These are phyloP conservation scores for Candida anglica DNA, from an alignment of 805 yeast species.

Conservation along the genomic window DNA sequence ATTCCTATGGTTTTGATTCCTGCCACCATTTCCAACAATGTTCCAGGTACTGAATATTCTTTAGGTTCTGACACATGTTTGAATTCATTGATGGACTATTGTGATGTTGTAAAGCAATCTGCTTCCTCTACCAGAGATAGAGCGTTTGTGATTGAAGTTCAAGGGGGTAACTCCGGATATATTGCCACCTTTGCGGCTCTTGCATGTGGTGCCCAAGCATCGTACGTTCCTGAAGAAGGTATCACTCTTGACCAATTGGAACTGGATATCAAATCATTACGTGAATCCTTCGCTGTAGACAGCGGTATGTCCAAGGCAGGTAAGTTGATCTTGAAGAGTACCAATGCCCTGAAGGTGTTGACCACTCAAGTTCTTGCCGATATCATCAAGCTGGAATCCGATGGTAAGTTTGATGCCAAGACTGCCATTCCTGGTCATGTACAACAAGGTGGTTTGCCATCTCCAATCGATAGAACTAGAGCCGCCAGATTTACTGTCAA, in stretches of 20 bases:
- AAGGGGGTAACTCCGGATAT: slow-evolving; percentile 96
- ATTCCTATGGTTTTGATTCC: slow-evolving; percentile 94
- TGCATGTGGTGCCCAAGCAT: slow-evolving; percentile 87
- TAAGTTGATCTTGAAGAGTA: slow-evolving; percentile 78
- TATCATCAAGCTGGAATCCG: slow-evolving; percentile 75
- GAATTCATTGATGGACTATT: slow-evolving; percentile 84
- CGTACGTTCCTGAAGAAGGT: slow-evolving; percentile 86
- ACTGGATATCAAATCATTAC: slow-evolving; percentile 69
- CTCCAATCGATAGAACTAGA: slow-evolving; percentile 88
- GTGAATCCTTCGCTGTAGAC: slow-evolving; percentile 66
- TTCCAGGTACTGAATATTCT: slow-evolving; percentile 98
- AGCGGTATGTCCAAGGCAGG: slow-evolving; percentile 81
- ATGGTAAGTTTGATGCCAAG: slow-evolving; percentile 78
- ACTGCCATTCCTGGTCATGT: slow-evolving; percentile 98
- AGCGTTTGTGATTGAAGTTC: slow-evolving; percentile 95
- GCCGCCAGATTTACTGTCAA: slow-evolving; percentile 88
- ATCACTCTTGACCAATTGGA: slow-evolving; percentile 64
- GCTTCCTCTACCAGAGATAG: slow-evolving; percentile 94
- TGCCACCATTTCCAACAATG: slow-evolving; percentile 94
- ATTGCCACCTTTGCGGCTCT: slow-evolving; percentile 83
- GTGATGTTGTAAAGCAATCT: slow-evolving; percentile 91
- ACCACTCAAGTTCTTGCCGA: slow-evolving; percentile 79
- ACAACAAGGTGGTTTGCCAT: slow-evolving; percentile 95
- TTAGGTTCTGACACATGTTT: slow-evolving; percentile 95
- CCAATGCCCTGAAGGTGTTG: slow-evolving; percentile 77